Evolutionary conservation across 176 grass and related monocot genomes (phyloP).

Genomic region (Eleusine indica): DNA sequence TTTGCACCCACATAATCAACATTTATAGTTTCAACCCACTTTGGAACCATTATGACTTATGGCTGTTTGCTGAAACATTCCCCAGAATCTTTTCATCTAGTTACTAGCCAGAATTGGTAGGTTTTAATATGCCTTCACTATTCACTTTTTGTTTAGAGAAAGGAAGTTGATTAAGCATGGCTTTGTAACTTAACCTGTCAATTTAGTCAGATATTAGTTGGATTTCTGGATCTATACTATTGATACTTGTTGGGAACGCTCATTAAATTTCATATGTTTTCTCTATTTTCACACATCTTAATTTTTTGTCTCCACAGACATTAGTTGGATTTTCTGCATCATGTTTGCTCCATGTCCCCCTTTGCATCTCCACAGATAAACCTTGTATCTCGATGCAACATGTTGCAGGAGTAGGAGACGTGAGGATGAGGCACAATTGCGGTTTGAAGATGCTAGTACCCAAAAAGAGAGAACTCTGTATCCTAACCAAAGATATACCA

Average conservation of each 20-base stretch:
- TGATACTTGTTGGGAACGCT: background rate
- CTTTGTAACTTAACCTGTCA: background rate
- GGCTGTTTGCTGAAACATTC: constrained; percentile 3
- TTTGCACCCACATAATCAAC: background rate
- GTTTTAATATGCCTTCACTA: background rate
- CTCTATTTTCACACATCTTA: background rate
- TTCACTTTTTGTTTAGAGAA: too few species aligned
- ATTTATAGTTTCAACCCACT: background rate
- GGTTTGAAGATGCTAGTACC: constrained; percentile 4
- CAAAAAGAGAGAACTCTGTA: background rate
- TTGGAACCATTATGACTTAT: background rate
- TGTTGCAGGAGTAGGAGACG: constrained; percentile 63
- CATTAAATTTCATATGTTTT: background rate
- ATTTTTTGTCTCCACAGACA: background rate
- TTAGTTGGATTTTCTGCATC: background rate
- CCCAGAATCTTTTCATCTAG: background rate
- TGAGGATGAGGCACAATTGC: constrained; percentile 12
- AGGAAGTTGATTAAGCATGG: too few species aligned
- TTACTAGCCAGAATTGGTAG: background rate
- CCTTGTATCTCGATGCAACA: constrained; percentile 76
- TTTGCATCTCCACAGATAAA: constrained; percentile 60
- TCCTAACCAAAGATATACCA: too few species aligned
- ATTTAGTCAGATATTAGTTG: background rate
- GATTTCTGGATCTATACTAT: background rate
- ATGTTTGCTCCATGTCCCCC: background rate